Conservation (phyloP, 2,329 filamentous ascomycete species). For the Fusarium newnesense region DNA sequence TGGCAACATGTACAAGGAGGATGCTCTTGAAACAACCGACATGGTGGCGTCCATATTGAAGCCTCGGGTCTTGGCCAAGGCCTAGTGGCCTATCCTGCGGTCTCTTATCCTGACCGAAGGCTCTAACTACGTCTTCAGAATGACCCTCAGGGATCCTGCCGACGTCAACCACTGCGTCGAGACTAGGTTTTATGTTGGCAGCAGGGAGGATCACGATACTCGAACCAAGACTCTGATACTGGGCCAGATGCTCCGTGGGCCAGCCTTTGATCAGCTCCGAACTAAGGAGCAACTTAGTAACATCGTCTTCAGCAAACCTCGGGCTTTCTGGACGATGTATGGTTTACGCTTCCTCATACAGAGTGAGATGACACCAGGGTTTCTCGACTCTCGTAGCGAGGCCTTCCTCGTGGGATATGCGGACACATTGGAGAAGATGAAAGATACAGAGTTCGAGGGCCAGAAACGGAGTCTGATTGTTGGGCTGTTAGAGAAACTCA, state of each 20-base stretch:
- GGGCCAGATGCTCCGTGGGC: no score
- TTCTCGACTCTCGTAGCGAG: constrained; percentile 88
- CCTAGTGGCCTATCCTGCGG: constrained; percentile 83
- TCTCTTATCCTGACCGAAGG: constrained; percentile 82
- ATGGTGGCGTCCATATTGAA: constrained; percentile 82
- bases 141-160: constrained; percentile 81
- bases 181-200: constrained; percentile 77
- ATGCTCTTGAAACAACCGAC: constrained; percentile 85
- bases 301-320: constrained; percentile 86
- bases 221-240: constrained; percentile 83
- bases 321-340: constrained; percentile 78
- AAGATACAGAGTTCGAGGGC: constrained; percentile 83
- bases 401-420: constrained; percentile 64
- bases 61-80: constrained; percentile 76
- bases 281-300: constrained; percentile 99
- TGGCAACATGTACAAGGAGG: constrained; percentile 94
- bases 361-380: constrained; percentile 85
- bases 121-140: constrained; percentile 85
- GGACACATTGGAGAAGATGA: constrained; percentile 75
- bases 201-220: constrained; percentile 72
- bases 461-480: constrained; percentile 92
- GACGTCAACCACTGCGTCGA: constrained; percentile 92
- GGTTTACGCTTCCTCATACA: constrained; percentile 92
- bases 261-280: constrained; percentile 90
- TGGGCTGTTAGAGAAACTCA: constrained; percentile 87